Conservation (phyloP, 2,329 filamentous ascomycete genomes). For the Zymoseptoria tritici region DNA sequence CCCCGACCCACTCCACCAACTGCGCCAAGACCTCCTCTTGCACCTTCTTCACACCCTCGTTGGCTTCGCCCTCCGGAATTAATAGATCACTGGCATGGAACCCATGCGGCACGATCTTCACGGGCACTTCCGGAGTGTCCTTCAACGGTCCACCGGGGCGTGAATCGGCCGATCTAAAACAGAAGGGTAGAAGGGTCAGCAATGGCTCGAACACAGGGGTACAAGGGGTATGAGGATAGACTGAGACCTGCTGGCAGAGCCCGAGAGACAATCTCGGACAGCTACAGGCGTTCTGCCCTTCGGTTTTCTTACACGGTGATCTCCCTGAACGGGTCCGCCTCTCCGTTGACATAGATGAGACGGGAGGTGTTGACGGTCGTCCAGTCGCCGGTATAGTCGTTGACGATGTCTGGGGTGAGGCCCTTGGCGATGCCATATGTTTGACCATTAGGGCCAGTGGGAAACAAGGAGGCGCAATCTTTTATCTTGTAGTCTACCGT, state of each 20-base stretch:
- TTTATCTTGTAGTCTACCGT: slow-evolving; percentile 34
- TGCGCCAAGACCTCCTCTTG: slow-evolving; percentile 45
- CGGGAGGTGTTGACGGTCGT: slow-evolving; percentile 46
- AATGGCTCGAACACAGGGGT: no score
- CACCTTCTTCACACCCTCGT: slow-evolving; percentile 42
- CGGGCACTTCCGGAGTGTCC: slow-evolving; percentile 41
- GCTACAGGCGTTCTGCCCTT: no score
- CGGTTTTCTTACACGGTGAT: slow-evolving; percentile 34
- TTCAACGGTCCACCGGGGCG: slow-evolving; percentile 49
- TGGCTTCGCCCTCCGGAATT: slow-evolving; percentile 39
- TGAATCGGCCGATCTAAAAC: slow-evolving; percentile 37
- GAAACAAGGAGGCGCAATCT: slow-evolving; percentile 52
- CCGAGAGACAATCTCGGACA: no score
- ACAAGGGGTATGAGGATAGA: no score
- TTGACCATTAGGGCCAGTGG: slow-evolving; percentile 37
- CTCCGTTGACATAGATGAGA: slow-evolving; percentile 52
- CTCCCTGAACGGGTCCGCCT: slow-evolving; percentile 54
- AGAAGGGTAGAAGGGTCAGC: no score
- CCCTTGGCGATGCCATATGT: slow-evolving; percentile 44
- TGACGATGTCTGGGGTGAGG: slow-evolving; percentile 43
- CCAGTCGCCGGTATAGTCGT: slow-evolving; percentile 52
- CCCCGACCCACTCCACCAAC: slow-evolving; percentile 47
- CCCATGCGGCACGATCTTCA: slow-evolving; percentile 47
- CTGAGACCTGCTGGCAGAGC: no score
- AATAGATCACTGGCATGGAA: slow-evolving; percentile 52